Percentiles rank a stretch among this genome's conserved stretches.
Evolutionary conservation across 352 stramenopile genomes (phyloP).

Genomic region (Pythium phragmitis): DNA sequence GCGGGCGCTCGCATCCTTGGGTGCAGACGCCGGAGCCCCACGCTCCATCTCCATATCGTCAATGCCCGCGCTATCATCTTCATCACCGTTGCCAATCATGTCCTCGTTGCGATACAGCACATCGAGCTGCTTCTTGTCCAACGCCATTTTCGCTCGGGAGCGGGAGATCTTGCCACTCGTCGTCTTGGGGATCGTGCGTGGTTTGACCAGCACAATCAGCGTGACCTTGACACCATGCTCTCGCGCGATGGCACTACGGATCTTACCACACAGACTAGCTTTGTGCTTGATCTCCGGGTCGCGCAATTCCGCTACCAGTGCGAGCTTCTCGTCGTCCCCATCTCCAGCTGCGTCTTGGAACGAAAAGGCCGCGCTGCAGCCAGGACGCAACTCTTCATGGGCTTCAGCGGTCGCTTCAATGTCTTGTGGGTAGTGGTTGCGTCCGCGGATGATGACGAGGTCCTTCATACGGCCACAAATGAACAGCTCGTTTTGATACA

Average conservation of each 20-base stretch:
- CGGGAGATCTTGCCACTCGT: constrained; percentile 98
- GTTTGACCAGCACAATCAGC: constrained; percentile 90
- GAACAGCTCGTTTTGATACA: constrained; percentile 95
- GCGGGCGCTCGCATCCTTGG: constrained; percentile 26
- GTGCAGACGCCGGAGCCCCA: constrained; percentile 5
- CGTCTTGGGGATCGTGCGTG: constrained; percentile 96
- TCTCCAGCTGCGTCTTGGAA: constrained; percentile 36
- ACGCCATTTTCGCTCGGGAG: constrained; percentile 75
- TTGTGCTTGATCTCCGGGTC: constrained; percentile 64
- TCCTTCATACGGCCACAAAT: constrained; percentile 99
- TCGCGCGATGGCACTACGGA: constrained; percentile 60
- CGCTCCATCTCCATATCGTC: constrained; percentile 35
- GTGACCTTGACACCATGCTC: constrained; percentile 88
- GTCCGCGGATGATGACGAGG: constrained; percentile 98
- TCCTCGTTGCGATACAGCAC: constrained; percentile 82
- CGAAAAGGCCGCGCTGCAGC: constrained; percentile 95
- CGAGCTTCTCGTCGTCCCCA: constrained; percentile 67
- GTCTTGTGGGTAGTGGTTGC: constrained; percentile 99
- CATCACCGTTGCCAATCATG: constrained; percentile 53
- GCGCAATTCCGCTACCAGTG: constrained; percentile 76
- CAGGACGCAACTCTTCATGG: constrained; percentile 83
- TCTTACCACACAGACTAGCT: constrained; percentile 71
- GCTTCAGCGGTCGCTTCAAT: constrained; percentile 94
- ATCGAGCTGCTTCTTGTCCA: constrained; percentile 57
- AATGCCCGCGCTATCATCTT: constrained; percentile 27